These are phyloP conservation scores for Halenospora varia DNA, from an alignment of 495 filamentous ascomycete genomes.

Conservation along the genomic window DNA sequence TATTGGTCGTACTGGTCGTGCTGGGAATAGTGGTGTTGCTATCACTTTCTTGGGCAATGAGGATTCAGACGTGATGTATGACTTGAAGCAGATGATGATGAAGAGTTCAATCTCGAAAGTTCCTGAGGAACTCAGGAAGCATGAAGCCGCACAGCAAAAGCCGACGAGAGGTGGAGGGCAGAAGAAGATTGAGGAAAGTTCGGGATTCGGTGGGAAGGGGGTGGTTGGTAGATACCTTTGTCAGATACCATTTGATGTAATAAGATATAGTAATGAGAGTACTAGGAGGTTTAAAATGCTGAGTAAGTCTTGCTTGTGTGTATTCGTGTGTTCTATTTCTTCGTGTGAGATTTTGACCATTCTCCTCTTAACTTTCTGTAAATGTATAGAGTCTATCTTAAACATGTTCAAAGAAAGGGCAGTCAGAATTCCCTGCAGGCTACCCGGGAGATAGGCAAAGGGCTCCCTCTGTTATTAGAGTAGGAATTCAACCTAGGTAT, in stretches of 20 bases:
- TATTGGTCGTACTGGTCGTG: conserved; percentile 96
- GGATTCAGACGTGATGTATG: conserved; percentile 91
- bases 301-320: too few species aligned
- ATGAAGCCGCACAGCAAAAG: conserved; percentile 91
- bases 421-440: too few species aligned
- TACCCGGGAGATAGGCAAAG: too few species aligned
- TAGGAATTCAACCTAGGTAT: too few species aligned
- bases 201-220: conserved; percentile 24
- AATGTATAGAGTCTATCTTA: too few species aligned
- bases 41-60: conserved; percentile 96
- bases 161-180: conserved; percentile 47
- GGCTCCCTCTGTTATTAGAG: too few species aligned
- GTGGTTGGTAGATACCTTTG: conserved; percentile 6
- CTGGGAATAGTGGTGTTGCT: conserved; percentile 94
- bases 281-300: too few species aligned
- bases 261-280: too few species aligned
- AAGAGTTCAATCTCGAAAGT: conserved; percentile 88
- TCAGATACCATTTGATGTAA: neutral
- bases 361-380: too few species aligned
- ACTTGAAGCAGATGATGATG: conserved; percentile 91
- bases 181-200: conserved; percentile 59
- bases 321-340: too few species aligned
- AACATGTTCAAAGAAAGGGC: too few species aligned
- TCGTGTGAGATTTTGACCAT: too few species aligned
- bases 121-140: conserved; percentile 88